phyloP scores from a whole-genome alignment of 306 rosid species.

The Ceratonia siliqua region DNA sequence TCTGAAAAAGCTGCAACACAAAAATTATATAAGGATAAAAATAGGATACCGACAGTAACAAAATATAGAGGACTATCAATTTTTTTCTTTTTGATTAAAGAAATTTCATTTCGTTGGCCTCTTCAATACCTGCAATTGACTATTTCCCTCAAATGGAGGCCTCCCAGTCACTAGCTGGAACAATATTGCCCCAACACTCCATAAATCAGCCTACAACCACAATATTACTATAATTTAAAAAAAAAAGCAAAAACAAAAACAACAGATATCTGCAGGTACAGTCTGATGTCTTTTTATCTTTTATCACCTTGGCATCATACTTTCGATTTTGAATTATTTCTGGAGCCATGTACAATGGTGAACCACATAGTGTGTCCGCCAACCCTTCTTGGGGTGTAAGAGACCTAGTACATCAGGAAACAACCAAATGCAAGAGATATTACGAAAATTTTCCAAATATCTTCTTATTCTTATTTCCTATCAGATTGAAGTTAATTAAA shows the following conservation, averaged over 20 bases:
- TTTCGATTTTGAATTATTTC: constrained; percentile 73
- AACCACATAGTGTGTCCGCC: constrained; percentile 94
- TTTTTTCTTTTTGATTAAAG: background rate
- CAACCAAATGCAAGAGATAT: constrained; percentile 7
- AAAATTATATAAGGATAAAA: constrained; percentile 31
- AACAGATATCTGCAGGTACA: constrained; percentile 6
- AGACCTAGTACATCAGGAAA: constrained; percentile 63
- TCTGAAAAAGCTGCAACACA: constrained; percentile 80
- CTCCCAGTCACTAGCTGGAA: constrained; percentile 88
- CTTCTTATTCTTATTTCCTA: background rate
- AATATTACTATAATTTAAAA: constrained; percentile 7
- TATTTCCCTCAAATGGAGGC: constrained; percentile 84
- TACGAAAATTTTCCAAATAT: background rate
- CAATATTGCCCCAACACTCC: constrained; percentile 98
- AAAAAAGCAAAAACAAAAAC: constrained; percentile 11
- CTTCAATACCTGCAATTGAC: constrained; percentile 69
- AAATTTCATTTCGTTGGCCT: background rate
- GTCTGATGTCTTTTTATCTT: constrained; percentile 20
- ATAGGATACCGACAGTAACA: constrained; percentile 1
- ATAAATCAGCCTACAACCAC: constrained; percentile 88
- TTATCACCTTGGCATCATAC: constrained; percentile 88
- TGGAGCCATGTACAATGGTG: constrained; percentile 99
- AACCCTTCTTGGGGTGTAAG: constrained; percentile 63
- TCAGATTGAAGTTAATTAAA: constrained; percentile 16
- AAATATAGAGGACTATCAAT: background rate